Conservation (phyloP, 768 basidiomycete genomes). For the Fomitopsis pulvina region DNA sequence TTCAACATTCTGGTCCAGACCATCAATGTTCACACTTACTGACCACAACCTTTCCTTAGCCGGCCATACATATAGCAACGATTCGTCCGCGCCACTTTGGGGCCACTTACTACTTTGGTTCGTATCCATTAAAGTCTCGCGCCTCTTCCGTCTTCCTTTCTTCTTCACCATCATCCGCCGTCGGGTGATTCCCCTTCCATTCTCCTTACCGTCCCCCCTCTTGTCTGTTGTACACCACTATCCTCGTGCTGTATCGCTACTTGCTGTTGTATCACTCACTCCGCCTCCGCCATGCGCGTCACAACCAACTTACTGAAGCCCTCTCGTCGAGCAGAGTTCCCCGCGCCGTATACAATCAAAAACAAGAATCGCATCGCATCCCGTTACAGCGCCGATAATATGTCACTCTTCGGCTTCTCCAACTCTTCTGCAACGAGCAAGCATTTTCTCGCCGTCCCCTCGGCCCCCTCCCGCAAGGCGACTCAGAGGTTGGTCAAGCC, state of each 20-base stretch:
- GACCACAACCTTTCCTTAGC: background rate
- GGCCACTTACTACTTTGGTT: conserved; percentile 17
- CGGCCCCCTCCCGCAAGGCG: conserved; percentile 42
- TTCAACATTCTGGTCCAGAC: background rate
- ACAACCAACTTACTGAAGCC: conserved; percentile 7
- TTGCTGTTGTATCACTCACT: conserved; percentile 5
- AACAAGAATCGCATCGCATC: conserved; percentile 30
- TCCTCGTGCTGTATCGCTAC: conserved; percentile 2
- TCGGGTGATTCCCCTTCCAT: background rate
- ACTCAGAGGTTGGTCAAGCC: conserved; percentile 30
- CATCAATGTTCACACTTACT: background rate
- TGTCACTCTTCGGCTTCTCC: conserved; percentile 30
- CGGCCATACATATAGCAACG: conserved; percentile 1
- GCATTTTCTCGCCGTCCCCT: conserved; percentile 31
- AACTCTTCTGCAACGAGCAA: conserved; percentile 27
- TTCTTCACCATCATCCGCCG: conserved; percentile 2
- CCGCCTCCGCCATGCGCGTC: conserved; percentile 9
- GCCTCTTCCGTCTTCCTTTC: conserved; percentile 8
- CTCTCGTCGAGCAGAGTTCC: background rate
- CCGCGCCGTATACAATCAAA: conserved; percentile 32
- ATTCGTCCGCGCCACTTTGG: conserved; percentile 5
- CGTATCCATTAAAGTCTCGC: conserved; percentile 10
- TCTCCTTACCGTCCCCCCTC: background rate
- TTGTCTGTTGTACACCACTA: conserved; percentile 1
- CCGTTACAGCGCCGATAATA: conserved; percentile 30